Percentiles rank a stretch among this genome's conserved stretches.
Conservation (phyloP, 139 green algal species). For the Picochlorum sp. region DNA sequence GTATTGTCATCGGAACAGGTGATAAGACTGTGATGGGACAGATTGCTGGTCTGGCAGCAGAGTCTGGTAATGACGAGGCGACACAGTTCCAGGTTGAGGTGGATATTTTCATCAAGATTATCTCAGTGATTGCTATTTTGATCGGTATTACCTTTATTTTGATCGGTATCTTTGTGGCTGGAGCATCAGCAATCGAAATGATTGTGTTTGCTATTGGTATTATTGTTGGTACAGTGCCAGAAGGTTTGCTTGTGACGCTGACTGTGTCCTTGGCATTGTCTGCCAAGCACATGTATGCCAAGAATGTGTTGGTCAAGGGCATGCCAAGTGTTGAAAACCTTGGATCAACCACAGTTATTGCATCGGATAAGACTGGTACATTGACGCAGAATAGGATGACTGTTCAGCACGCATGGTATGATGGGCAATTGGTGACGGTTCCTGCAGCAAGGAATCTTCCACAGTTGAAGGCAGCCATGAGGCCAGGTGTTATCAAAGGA, state of each 20-base stretch:
- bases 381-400: conserved; percentile 45
- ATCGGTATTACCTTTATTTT: conserved; percentile 61
- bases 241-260: conserved; percentile 94
- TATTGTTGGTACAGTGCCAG: conserved; percentile 91
- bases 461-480: conserved; percentile 35
- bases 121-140: conserved; percentile 68
- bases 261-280: conserved; percentile 96
- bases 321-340: conserved; percentile 96
- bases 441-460: conserved; percentile 48
- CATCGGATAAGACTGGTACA: conserved; percentile 55
- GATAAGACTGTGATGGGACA: conserved; percentile 82
- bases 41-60: conserved; percentile 59
- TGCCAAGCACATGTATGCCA: conserved; percentile 86
- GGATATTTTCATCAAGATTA: conserved; percentile 68
- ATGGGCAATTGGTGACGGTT: conserved; percentile 39
- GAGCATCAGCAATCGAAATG: conserved; percentile 29
- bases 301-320: conserved; percentile 66
- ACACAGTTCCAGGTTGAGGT: conserved; percentile 76
- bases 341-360: conserved; percentile 48
- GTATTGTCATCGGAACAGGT: conserved; percentile 67
- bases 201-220: conserved; percentile 60
- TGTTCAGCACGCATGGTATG: conserved; percentile 33
- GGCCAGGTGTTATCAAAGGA: conserved; percentile 18
- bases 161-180: conserved; percentile 57
- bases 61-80: conserved; percentile 19